Evolutionary conservation across 305 asterid genomes (phyloP).

Genomic region (Plantago rigida): DNA sequence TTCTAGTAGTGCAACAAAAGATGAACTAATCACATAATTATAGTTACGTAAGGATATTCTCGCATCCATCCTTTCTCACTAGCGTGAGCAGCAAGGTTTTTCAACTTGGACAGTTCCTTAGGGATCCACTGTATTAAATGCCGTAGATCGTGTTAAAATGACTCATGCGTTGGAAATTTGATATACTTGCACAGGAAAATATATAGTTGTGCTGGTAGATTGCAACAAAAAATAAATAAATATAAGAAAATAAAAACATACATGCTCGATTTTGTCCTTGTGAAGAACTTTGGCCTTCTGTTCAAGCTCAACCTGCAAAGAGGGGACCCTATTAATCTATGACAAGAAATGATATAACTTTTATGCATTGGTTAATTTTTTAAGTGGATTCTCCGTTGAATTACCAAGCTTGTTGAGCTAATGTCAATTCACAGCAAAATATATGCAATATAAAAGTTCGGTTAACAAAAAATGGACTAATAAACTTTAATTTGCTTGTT

Average conservation of each 20-base stretch:
- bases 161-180: conserved; percentile 6
- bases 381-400: too few species aligned
- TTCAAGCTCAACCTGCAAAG: conserved; percentile 43
- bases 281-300: conserved; percentile 40
- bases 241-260: conserved; percentile 27
- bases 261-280: conserved; percentile 41
- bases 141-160: conserved; percentile 8
- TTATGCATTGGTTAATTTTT: not conserved
- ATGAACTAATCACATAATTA: conserved; percentile 15
- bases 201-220: conserved; percentile 2
- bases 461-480: too few species aligned
- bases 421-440: not conserved
- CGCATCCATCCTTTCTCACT: conserved; percentile 82
- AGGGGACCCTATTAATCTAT: conserved; percentile 15
- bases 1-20: conserved; percentile 6
- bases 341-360: not conserved
- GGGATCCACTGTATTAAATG: conserved; percentile 48
- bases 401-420: not conserved
- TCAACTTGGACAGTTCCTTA: conserved; percentile 48
- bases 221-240: conserved; percentile 17
- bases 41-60: conserved; percentile 61
- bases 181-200: not conserved
- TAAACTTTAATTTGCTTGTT: too few species aligned
- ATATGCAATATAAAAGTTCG: not conserved
- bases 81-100: conserved; percentile 42